A percentile compares a stretch with the other conserved stretches of the same genome.
phyloP scores from a whole-genome alignment of 2,329 filamentous ascomycete species.

The Fusarium coffeatum region DNA sequence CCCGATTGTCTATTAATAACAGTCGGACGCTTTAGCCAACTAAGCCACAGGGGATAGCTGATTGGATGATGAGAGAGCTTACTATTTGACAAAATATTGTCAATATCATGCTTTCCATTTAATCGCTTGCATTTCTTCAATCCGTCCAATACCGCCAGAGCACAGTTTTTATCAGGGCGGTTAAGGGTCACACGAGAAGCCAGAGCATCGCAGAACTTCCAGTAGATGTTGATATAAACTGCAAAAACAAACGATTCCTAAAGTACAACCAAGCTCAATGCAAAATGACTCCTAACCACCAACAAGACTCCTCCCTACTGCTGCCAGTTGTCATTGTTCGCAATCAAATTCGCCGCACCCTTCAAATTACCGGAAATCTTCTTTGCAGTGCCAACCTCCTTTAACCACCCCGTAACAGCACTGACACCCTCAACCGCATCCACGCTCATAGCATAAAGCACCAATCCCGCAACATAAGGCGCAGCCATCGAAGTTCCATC shows the following conservation, averaged over 20 bases:
- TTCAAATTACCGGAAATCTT: not conserved
- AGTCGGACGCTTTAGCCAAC: slow-evolving; percentile 45
- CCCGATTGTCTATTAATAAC: slow-evolving; percentile 45
- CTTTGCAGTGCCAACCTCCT: not conserved
- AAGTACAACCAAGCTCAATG: not conserved
- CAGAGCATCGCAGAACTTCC: too few relatives aligned
- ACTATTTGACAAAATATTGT: rapidly evolving
- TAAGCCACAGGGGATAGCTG: slow-evolving; percentile 41
- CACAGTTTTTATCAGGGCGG: too few relatives aligned
- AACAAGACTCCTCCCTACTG: not conserved
- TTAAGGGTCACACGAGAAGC: too few relatives aligned
- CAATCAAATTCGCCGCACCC: slow-evolving; percentile 16
- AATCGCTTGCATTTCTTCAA: too few relatives aligned
- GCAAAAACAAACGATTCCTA: too few relatives aligned
- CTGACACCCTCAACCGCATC: slow-evolving; percentile 3
- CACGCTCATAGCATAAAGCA: slow-evolving; percentile 53
- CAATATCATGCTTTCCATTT: rapidly evolving
- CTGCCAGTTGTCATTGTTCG: slow-evolving; percentile 7
- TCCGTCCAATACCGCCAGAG: too few relatives aligned
- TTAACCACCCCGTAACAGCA: slow-evolving; percentile 8
- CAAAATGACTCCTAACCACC: not conserved
- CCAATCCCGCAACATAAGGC: slow-evolving; percentile 65
- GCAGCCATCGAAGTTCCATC: slow-evolving; percentile 65
- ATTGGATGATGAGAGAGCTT: not conserved
- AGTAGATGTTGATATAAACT: too few relatives aligned